Percentiles rank a stretch among this genome's conserved stretches.
These are phyloP conservation scores for Pseudotsuga menziesii DNA, from an alignment of 75 land plant genomes.

Conservation along the genomic window DNA sequence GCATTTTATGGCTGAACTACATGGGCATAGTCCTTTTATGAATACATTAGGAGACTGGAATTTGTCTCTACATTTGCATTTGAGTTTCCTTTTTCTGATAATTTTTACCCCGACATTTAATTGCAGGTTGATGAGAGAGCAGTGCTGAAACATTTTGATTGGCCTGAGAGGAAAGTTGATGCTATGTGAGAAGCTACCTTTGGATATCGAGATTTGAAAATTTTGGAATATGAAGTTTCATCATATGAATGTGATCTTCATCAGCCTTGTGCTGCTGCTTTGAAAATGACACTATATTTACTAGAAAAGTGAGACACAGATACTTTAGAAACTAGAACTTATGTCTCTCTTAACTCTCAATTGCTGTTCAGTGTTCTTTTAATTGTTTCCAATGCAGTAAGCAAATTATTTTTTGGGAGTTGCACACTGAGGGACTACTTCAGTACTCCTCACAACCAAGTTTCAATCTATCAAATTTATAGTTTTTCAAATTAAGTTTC, in stretches of 20 bases:
- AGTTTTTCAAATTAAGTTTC: too few relatives aligned
- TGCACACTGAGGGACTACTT: too few relatives aligned
- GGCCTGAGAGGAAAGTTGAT: conserved; percentile 95
- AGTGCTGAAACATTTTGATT: conserved; percentile 90
- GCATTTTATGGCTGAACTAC: background rate
- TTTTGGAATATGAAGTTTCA: conserved; percentile 60
- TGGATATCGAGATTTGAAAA: conserved; percentile 78
- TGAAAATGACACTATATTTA: conserved; percentile 73
- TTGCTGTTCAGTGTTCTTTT: background rate
- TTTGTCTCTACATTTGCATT: too few relatives aligned
- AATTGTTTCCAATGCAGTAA: background rate
- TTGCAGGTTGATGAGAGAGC: conserved; percentile 93
- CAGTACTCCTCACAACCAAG: too few relatives aligned
- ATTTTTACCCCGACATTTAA: too few relatives aligned
- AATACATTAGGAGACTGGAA: too few relatives aligned
- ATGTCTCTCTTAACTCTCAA: too few relatives aligned
- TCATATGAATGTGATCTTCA: conserved; percentile 57
- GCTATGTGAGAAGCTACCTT: conserved; percentile 87
- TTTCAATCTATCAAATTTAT: too few relatives aligned
- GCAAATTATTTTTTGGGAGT: background rate
- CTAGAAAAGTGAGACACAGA: conserved; percentile 65
- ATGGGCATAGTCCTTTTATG: background rate
- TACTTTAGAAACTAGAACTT: too few relatives aligned
- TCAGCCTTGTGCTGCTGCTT: conserved; percentile 56
- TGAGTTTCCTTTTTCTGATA: too few relatives aligned